A percentile compares a stretch with the other conserved stretches of the same genome.
phyloP scores from a whole-genome alignment of 2,329 filamentous ascomycete genomes.

The Verticillium tricorpus region DNA sequence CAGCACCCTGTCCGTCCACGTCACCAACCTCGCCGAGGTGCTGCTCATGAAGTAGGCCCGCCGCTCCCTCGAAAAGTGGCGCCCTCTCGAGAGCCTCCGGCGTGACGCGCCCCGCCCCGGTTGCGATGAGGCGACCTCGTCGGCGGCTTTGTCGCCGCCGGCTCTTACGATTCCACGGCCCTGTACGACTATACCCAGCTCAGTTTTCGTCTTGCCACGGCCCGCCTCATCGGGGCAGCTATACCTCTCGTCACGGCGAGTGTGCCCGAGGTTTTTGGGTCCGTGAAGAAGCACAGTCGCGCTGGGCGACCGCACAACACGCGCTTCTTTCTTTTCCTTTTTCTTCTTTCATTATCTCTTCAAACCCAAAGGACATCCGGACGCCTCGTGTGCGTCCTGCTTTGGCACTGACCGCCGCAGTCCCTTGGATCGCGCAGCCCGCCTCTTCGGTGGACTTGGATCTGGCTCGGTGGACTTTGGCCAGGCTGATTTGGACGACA shows the following conservation, averaged over 20 bases:
- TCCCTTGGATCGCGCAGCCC: neutral
- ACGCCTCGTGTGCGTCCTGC: neutral
- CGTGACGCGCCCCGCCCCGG: no score
- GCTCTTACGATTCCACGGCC: neutral
- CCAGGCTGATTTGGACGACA: neutral
- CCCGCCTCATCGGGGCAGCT: neutral
- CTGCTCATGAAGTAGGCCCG: constrained; percentile 40
- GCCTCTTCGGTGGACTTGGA: neutral
- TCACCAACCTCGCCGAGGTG: constrained; percentile 41
- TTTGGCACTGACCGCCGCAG: neutral
- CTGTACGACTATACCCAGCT: neutral
- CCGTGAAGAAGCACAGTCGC: neutral
- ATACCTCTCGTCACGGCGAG: neutral
- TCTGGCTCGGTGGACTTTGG: neutral
- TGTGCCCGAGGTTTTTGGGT: neutral
- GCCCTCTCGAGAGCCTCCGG: no score
- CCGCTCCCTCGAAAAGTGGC: neutral
- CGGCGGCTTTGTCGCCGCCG: neutral
- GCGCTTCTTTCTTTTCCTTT: neutral
- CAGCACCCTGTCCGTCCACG: constrained; percentile 36
- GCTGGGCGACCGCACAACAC: no score
- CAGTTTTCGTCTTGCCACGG: neutral
- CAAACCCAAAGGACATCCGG: neutral
- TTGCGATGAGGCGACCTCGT: no score
- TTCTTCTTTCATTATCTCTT: neutral